Conservation (phyloP, 164 flowering plant genomes). For the Cinnamomum chago region DNA sequence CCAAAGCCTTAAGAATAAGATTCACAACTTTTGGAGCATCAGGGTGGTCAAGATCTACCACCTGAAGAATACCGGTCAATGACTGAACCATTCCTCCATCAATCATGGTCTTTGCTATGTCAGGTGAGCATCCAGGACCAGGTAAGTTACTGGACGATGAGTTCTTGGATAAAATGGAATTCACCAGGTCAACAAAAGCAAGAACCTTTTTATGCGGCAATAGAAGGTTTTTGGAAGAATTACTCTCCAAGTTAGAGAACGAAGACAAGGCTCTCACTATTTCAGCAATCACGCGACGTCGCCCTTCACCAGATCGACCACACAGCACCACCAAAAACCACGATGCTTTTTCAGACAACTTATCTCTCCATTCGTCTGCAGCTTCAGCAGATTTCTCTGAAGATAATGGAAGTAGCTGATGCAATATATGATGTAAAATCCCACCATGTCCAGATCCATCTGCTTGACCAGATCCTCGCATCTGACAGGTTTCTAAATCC, state of each 20-base stretch:
- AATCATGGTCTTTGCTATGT: slow-evolving; percentile 82
- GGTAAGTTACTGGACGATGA: slow-evolving; percentile 64
- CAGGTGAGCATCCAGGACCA: slow-evolving; percentile 84
- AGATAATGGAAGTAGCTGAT: slow-evolving; percentile 60
- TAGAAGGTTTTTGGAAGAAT: slow-evolving; percentile 39
- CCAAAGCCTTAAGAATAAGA: slow-evolving; percentile 78
- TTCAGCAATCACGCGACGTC: slow-evolving; percentile 71
- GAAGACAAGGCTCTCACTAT: slow-evolving; percentile 64
- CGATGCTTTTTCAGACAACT: slow-evolving; percentile 87
- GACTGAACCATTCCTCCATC: slow-evolving; percentile 79
- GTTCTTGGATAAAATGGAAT: slow-evolving; percentile 78
- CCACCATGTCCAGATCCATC: slow-evolving; percentile 61
- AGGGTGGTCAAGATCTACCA: slow-evolving; percentile 85
- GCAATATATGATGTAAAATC: slow-evolving; percentile 69
- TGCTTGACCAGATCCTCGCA: slow-evolving; percentile 41
- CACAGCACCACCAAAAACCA: slow-evolving; percentile 81
- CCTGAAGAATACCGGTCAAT: slow-evolving; percentile 62
- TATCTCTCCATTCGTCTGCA: slow-evolving; percentile 74
- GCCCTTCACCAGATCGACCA: slow-evolving; percentile 88
- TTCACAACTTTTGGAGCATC: slow-evolving; percentile 77
- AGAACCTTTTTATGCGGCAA: slow-evolving; percentile 64
- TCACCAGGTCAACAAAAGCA: slow-evolving; percentile 69
- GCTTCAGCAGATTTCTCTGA: slow-evolving; percentile 39
- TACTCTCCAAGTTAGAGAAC: slow-evolving; percentile 45
- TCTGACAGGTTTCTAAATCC: slow-evolving; percentile 62